phyloP scores from a whole-genome alignment of 495 filamentous ascomycete genomes.

The Parmelia sp. region DNA sequence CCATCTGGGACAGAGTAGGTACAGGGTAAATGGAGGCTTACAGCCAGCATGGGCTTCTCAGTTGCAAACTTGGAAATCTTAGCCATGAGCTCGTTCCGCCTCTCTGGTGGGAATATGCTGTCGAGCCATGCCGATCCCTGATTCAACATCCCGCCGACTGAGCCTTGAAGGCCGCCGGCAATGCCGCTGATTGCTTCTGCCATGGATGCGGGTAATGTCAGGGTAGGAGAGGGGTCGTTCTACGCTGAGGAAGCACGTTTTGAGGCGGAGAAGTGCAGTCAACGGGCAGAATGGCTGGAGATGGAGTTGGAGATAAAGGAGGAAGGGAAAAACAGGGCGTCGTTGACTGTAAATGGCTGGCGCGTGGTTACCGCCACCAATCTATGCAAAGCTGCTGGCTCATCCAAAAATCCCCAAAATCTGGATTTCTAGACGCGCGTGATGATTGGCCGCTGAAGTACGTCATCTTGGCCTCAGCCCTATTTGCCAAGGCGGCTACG shows the following conservation, averaged over 20 bases:
- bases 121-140: slow-evolving; percentile 22
- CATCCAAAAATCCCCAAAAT: no score
- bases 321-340: neutral
- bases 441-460: neutral
- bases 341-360: neutral
- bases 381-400: no score
- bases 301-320: neutral
- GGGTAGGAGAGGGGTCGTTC: neutral
- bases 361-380: neutral
- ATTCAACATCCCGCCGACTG: slow-evolving; percentile 20
- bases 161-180: slow-evolving; percentile 27
- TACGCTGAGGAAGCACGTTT: neutral
- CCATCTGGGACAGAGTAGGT: neutral
- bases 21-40: slow-evolving; percentile 10
- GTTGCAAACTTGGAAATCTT: slow-evolving; percentile 28
- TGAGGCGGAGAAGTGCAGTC: neutral
- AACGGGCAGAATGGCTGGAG: neutral
- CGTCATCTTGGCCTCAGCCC: neutral
- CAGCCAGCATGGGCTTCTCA: slow-evolving; percentile 28
- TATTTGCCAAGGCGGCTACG: neutral
- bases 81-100: slow-evolving; percentile 28
- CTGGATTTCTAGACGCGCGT: slow-evolving; percentile 2
- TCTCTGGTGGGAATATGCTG: slow-evolving; percentile 27
- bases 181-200: slow-evolving; percentile 25
- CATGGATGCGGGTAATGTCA: slow-evolving; percentile 11